Percentiles rank a stretch among this genome's conserved stretches.
phyloP scores from a whole-genome alignment of 1,139 yeast species.

The Meyerozyma carpophila region DNA sequence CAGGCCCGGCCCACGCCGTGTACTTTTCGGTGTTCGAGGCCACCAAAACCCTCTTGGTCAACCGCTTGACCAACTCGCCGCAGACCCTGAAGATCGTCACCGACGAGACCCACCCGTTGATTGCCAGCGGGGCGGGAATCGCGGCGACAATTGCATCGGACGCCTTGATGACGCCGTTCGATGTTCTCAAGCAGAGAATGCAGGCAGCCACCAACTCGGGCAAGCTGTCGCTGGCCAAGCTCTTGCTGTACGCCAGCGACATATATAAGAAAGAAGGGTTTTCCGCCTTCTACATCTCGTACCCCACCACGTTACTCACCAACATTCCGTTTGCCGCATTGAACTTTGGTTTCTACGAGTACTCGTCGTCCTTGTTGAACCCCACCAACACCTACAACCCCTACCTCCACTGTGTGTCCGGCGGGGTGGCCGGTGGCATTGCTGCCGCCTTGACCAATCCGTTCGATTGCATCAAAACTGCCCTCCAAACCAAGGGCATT shows the following conservation, averaged over 20 bases:
- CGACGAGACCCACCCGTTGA: conserved; percentile 69
- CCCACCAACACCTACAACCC: conserved; percentile 83
- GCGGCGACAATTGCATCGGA: conserved; percentile 91
- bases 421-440: conserved; percentile 93
- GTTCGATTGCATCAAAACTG: conserved; percentile 88
- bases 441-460: conserved; percentile 98
- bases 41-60: conserved; percentile 58
- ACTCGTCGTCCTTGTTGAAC: conserved; percentile 68
- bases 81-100: conserved; percentile 40
- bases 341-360: conserved; percentile 91
- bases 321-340: conserved; percentile 95
- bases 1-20: conserved; percentile 99
- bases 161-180: conserved; percentile 97
- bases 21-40: conserved; percentile 95
- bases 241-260: conserved; percentile 32
- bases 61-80: conserved; percentile 28
- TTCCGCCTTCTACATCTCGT: conserved; percentile 80
- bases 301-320: conserved; percentile 91
- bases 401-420: conserved; percentile 84
- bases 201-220: conserved; percentile 57
- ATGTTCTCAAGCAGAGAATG: conserved; percentile 79
- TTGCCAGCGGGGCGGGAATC: conserved; percentile 87
- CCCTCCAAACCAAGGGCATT: conserved; percentile 72
- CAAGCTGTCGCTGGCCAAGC: conserved; percentile 23
- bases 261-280: conserved; percentile 77